Conservation (phyloP, 805 yeast genomes). For the Lipomyces sp. region DNA sequence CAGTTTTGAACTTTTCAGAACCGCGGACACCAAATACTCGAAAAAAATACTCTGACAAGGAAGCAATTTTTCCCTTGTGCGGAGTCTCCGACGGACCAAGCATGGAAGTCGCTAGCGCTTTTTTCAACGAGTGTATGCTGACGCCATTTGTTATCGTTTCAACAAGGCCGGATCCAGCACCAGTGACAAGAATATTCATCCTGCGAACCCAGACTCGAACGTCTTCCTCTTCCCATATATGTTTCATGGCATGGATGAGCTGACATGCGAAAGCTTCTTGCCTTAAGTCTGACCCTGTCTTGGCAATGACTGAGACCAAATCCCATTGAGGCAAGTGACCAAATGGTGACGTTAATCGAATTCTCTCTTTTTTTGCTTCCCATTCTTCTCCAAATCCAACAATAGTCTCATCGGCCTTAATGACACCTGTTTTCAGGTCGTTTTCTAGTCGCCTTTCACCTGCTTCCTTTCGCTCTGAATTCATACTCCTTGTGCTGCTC, state of each 20-base stretch:
- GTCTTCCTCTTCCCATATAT: constrained; percentile 69
- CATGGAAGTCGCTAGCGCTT: constrained; percentile 77
- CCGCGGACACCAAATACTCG: constrained; percentile 67
- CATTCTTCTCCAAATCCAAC: constrained; percentile 89
- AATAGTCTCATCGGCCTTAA: constrained; percentile 44
- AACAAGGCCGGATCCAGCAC: constrained; percentile 86
- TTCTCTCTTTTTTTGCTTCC: constrained; percentile 75
- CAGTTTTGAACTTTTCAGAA: constrained; percentile 55
- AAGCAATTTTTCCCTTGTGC: constrained; percentile 56
- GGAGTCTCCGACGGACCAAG: constrained; percentile 64
- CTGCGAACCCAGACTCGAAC: constrained; percentile 86
- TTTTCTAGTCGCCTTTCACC: constrained; percentile 92
- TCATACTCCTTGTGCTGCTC: constrained; percentile 12
- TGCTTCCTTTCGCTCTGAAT: constrained; percentile 45
- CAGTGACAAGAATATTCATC: constrained; percentile 89
- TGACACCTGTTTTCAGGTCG: constrained; percentile 82
- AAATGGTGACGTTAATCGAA: constrained; percentile 68
- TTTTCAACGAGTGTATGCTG: constrained; percentile 90
- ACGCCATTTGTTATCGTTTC: constrained; percentile 95
- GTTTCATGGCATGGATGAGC: constrained; percentile 78
- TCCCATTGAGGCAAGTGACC: constrained; percentile 95
- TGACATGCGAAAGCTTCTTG: constrained; percentile 99
- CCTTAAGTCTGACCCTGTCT: constrained; percentile 91
- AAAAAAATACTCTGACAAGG: constrained; percentile 73
- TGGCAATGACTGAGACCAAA: constrained; percentile 88